Evolutionary conservation across 192 early-diverging fungal species (phyloP), one percentile per base, ranked within the genome.

Genomic region (Entomortierella chlamydospora): DNA sequence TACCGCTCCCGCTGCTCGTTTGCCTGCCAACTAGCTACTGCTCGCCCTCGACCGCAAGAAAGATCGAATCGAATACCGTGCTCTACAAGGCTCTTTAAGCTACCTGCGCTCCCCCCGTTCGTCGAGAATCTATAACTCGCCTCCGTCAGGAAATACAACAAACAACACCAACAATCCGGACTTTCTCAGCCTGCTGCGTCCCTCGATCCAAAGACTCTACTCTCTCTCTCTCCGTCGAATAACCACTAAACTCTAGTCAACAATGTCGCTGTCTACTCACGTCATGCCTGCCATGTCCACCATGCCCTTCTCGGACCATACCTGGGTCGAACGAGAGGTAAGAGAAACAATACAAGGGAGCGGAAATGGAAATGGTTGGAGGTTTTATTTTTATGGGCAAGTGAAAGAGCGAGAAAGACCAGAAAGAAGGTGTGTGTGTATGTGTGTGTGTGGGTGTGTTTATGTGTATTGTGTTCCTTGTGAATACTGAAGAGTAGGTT

Each of bases 261-360:
- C 41, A 49, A 72, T 72, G 70, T 71, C 69, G 37, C 39, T 59
- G 2, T 47, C 60, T n/a, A 50, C 70, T 20, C 70, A 72, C 41
- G 61, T 64, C 54, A 72, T 72, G 70, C 52, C 70, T 30, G n/a
- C 69, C 43, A 72, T 72, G 61, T 33, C 70, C 50, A 31, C 52
- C 41, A 55, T 62, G 59, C 53, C 70, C 10, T 72, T 72, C 50
- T 59, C 57, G 39, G 70, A 64, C 18, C 70, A 64, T 29, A 18
- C 42, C 60, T 64, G 70, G 70, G 57, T 69, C 47, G 70, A 72
- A 56, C 49, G 69, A 72, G 69, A 72, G 70, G 70, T 72, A 72
- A 57, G 60, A 12, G 29, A 43, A 18, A 9, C 20, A 20, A 17
- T 47, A 2, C 45, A 20, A 20, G 15, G 2, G 45, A 12, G 20